Conservation (phyloP, 2,329 filamentous ascomycete species). For the Microsporum audouinii region DNA sequence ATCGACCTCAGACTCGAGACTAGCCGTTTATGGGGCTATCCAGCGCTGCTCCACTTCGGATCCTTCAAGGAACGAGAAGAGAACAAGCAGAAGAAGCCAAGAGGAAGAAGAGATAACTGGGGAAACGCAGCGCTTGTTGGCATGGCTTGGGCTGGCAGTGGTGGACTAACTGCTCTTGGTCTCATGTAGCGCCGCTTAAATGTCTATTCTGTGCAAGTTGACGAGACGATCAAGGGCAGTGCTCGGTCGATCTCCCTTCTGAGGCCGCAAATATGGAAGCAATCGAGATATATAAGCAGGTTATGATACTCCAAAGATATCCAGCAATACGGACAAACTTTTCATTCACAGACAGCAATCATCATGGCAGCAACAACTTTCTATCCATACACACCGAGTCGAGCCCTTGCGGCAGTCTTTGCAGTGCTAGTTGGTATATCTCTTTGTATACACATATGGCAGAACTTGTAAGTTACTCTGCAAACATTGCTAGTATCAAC, state of each 20-base stretch:
- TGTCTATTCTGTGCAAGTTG: no score
- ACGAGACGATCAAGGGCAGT: background rate
- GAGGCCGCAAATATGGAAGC: background rate
- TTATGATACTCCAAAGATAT: background rate
- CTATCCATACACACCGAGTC: conserved; percentile 22
- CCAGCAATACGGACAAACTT: background rate
- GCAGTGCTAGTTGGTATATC: conserved; percentile 24
- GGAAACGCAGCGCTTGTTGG: background rate
- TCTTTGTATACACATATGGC: conserved; percentile 22
- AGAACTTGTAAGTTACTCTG: conserved; percentile 23
- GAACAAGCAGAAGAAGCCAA: background rate
- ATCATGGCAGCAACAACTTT: background rate
- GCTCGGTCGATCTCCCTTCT: background rate
- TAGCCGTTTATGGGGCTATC: conserved; percentile 1
- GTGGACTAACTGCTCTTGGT: background rate
- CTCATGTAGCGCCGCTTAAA: background rate
- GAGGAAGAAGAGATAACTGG: background rate
- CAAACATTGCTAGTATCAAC: background rate
- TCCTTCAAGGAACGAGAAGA: background rate
- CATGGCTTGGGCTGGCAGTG: background rate
- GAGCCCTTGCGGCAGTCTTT: conserved; percentile 26
- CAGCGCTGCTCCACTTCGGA: background rate
- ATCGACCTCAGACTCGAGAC: background rate
- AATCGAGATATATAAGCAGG: background rate
- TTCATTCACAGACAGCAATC: background rate